Conservation (phyloP, 2,329 filamentous ascomycete genomes). For the Alternaria conjuncta region DNA sequence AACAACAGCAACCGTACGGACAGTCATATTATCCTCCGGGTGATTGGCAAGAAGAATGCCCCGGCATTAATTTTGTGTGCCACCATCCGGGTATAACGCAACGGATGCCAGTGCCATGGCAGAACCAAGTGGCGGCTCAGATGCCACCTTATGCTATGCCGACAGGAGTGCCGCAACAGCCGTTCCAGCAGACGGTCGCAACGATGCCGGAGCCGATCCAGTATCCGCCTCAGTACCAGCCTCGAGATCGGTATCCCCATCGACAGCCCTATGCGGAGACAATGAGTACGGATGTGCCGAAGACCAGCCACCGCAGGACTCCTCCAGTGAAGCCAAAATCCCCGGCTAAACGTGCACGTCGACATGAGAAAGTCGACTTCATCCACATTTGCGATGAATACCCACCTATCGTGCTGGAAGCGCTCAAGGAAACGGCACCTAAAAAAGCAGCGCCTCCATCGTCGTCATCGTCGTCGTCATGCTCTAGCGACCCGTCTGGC, state of each 20-base stretch:
- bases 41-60: neutral
- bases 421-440: conserved; percentile 8
- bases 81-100: neutral
- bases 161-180: neutral
- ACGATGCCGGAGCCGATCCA: conserved; percentile 1
- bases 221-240: neutral
- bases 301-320: neutral
- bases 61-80: neutral
- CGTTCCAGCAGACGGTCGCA: neutral
- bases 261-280: neutral
- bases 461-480: conserved; percentile 14
- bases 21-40: neutral
- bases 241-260: neutral
- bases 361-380: conserved; percentile 19
- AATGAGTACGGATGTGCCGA: neutral
- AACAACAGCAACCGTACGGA: conserved; percentile 2
- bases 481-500: conserved; percentile 13
- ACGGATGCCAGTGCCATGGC: neutral
- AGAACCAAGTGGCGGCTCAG: neutral
- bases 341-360: neutral
- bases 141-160: neutral
- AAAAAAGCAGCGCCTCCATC: conserved; percentile 6
- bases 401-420: conserved; percentile 23
- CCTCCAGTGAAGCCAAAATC: neutral
- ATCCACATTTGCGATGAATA: conserved; percentile 32